A percentile compares a stretch with the other conserved stretches of the same genome.
Conservation (phyloP, 805 yeast genomes). For the Metschnikowia proteae region DNA sequence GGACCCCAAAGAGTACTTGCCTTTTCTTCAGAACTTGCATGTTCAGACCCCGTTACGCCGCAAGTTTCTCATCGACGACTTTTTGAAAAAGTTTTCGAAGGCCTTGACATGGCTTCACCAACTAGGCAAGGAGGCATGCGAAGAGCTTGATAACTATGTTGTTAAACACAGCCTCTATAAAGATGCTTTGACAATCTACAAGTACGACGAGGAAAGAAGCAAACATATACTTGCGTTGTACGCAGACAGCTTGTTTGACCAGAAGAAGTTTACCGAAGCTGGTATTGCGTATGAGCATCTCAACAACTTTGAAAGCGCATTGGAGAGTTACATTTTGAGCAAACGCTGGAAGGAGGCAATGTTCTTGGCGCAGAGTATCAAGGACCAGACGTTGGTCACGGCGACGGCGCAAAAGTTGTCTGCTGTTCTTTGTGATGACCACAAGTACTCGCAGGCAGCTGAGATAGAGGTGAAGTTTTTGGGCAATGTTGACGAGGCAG, state of each 20-base stretch:
- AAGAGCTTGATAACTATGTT: conserved; percentile 67
- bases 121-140: conserved; percentile 34
- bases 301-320: conserved; percentile 52
- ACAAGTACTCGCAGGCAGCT: conserved; percentile 77
- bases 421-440: conserved; percentile 57
- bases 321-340: conserved; percentile 64
- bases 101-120: conserved; percentile 67
- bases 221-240: conserved; percentile 52
- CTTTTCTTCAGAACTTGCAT: conserved; percentile 80
- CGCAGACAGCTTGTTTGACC: conserved; percentile 58
- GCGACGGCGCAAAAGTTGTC: conserved; percentile 61
- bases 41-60: conserved; percentile 63
- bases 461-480: conserved; percentile 63
- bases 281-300: conserved; percentile 75
- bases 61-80: conserved; percentile 74
- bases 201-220: conserved; percentile 52
- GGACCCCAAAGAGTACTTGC: conserved; percentile 95
- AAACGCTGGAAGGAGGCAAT: conserved; percentile 87
- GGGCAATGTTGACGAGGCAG: conserved; percentile 57
- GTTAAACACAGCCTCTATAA: conserved; percentile 66
- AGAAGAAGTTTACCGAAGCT: conserved; percentile 65
- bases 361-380: conserved; percentile 45
- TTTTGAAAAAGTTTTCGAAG: conserved; percentile 60
- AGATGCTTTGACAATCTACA: conserved; percentile 60
- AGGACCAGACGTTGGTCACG: conserved; percentile 26